Evolutionary conservation across 2,329 filamentous ascomycete genomes (phyloP), one percentile per base, ranked within the genome.

Genomic region (Apiospora saccharicola): DNA sequence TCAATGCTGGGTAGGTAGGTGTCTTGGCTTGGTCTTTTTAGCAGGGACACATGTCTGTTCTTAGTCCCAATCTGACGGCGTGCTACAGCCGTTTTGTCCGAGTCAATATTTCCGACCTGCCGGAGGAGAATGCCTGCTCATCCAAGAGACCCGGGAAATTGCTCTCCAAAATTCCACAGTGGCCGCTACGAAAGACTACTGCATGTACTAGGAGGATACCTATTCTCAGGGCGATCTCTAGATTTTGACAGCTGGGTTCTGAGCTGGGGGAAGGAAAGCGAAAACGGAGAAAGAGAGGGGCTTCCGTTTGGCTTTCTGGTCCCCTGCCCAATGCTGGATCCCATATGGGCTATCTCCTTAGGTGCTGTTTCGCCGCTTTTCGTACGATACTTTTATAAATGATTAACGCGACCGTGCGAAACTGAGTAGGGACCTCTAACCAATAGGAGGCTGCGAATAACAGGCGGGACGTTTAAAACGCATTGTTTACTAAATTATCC

Each of bases 181-280:
- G 26, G 30, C 34, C 53, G 53, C 34, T 61, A 34, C 53, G 26
- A 61, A 7, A 22, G 53, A n/a, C 53, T 61, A 61, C 53, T 61
- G 53, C 53, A 61, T 16, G 53, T 61, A 34, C 53, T 61, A 61
- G 53, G 30, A 61, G 53, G 30, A 61, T 37, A 37, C 4, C 4
- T 37, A 61, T 61, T 16, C 53, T 61, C 30, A 61, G 53, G 53
- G 26, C 53, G 53, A 61, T 61, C 53, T 61, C 30, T 30, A 61
- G 53, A 61, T 61, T 61, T 61, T 61, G 53, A 61, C 53, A 61
- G 53, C 53, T 61, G 53, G 30, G 53, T 61, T 61, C 46, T 37
- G 53, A 61, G 53, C 30, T 61, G 53, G 53, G 53, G 53, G 46
- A n/a, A 34, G 22, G 22, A 64, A 64, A 64, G n/a, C 34, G 34